Conservation (phyloP, 2,329 filamentous ascomycete species). For the Fusarium algeriense region DNA sequence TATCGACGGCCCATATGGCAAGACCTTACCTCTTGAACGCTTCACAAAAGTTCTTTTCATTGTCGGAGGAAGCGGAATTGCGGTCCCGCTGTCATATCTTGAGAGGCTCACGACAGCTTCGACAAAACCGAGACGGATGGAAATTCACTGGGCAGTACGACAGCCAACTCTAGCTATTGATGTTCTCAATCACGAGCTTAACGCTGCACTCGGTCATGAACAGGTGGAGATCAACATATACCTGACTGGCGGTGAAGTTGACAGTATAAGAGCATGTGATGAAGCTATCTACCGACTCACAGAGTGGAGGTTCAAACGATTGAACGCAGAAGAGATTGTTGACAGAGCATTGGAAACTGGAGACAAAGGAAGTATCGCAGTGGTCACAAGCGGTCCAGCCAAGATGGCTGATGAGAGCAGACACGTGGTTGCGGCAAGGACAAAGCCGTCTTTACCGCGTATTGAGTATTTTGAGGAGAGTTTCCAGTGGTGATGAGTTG, state of each 20-base stretch:
- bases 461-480: conserved; percentile 27
- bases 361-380: neutral
- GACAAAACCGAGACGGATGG: neutral
- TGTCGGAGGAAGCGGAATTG: conserved; percentile 19
- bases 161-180: conserved; percentile 2
- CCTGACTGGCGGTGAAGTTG: neutral
- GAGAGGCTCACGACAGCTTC: neutral
- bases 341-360: neutral
- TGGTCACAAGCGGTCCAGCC: conserved; percentile 16
- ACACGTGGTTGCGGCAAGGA: neutral
- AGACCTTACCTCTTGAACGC: neutral
- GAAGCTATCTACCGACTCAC: neutral
- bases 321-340: neutral
- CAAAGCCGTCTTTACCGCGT: neutral
- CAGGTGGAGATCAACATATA: neutral
- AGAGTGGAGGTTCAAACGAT: neutral
- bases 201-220: neutral
- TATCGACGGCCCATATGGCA: conserved; percentile 16
- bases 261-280: neutral
- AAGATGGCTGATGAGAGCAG: conserved; percentile 27
- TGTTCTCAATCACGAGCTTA: neutral
- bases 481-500: conserved; percentile 5
- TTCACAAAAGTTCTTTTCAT: conserved; percentile 10
- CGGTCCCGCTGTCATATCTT: conserved; percentile 9
- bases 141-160: conserved; percentile 20